Conservation (phyloP, 306 rosid species). For the Cucumis hystrix region DNA sequence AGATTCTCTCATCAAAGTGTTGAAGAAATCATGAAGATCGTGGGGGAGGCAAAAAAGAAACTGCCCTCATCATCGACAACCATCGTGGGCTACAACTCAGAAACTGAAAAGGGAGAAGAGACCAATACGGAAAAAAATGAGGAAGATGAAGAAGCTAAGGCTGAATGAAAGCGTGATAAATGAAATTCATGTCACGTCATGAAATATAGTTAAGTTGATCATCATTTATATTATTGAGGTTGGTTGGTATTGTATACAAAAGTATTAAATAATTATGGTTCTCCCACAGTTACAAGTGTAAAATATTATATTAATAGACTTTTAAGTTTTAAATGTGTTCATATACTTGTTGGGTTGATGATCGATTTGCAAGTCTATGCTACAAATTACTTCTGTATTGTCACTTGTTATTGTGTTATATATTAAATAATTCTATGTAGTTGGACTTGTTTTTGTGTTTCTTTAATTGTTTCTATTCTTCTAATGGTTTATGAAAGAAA, state of each 20-base stretch:
- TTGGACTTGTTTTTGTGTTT: background rate
- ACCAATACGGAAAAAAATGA: background rate
- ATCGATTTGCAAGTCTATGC: background rate
- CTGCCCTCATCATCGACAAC: conserved; percentile 42
- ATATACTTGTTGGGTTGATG: background rate
- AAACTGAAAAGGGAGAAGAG: conserved; percentile 31
- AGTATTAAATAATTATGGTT: background rate
- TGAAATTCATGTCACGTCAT: background rate
- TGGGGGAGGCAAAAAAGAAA: conserved; percentile 48
- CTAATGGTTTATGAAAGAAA: too few relatives aligned
- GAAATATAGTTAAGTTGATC: background rate
- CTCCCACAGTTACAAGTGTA: background rate
- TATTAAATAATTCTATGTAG: background rate
- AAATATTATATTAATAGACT: background rate
- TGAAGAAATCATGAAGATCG: conserved; percentile 58
- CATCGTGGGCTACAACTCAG: conserved; percentile 45
- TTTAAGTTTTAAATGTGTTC: background rate
- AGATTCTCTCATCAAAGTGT: conserved; percentile 44
- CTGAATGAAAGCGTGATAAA: too few relatives aligned
- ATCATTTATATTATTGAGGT: background rate
- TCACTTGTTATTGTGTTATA: background rate
- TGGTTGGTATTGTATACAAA: background rate
- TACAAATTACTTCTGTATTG: background rate
- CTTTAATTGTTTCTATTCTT: too few relatives aligned
- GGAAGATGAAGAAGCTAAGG: too few relatives aligned